A percentile compares a stretch with the other conserved stretches of the same genome.
Conservation (phyloP, 768 basidiomycete genomes). For the Russula abietina region DNA sequence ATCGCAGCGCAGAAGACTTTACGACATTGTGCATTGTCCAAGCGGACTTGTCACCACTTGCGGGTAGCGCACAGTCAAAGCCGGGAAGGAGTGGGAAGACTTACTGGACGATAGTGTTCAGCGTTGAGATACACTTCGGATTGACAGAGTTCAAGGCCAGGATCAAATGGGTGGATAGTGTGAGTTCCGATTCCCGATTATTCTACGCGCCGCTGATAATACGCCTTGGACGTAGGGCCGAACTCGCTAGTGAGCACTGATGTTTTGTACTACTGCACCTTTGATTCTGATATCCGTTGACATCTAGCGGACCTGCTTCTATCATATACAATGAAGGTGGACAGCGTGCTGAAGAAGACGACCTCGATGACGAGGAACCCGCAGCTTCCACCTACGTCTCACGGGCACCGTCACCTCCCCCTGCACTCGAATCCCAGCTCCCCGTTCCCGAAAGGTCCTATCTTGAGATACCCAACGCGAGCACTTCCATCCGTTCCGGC, state of each 20-base stretch:
- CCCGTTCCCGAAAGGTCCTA: constrained; percentile 26
- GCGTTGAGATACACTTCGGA: constrained; percentile 78
- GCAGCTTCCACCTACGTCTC: constrained; percentile 45
- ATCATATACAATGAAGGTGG: constrained; percentile 81
- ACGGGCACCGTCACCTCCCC: constrained; percentile 43
- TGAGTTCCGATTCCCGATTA: constrained; percentile 34
- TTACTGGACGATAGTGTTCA: constrained; percentile 82
- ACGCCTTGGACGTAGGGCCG: constrained; percentile 42
- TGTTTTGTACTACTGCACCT: background rate
- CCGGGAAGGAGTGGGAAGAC: constrained; percentile 56
- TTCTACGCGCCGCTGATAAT: background rate
- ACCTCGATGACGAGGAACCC: constrained; percentile 45
- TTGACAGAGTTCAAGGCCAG: constrained; percentile 76
- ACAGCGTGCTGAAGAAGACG: constrained; percentile 67
- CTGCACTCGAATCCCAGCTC: constrained; percentile 28
- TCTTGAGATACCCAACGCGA: constrained; percentile 29
- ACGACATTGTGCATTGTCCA: constrained; percentile 74
- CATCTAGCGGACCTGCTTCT: constrained; percentile 61
- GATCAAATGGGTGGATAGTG: constrained; percentile 79
- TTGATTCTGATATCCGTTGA: constrained; percentile 12
- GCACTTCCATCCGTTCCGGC: constrained; percentile 1
- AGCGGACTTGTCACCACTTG: constrained; percentile 68
- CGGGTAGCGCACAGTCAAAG: constrained; percentile 65
- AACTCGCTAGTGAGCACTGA: constrained; percentile 56
- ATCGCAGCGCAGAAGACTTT: constrained; percentile 58